Evolutionary conservation across 1,284 basidiomycete genomes (phyloP), one percentile per base, ranked within the genome.

Genomic region (Ceraceosorus guamensis): DNA sequence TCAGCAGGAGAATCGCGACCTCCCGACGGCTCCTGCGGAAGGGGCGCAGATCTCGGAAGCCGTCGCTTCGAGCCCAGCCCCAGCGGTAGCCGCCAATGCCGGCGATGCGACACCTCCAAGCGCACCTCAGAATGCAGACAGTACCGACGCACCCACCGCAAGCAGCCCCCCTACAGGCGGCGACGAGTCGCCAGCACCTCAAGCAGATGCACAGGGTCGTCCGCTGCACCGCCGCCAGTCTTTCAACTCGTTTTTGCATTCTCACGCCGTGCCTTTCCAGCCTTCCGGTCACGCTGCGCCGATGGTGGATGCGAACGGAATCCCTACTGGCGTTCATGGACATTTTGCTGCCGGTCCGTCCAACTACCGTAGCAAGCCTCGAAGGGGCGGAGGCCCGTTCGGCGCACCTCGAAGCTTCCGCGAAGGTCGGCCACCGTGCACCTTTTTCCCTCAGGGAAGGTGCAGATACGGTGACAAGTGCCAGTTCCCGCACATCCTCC

Each of bases 401-500:
- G 32, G 52, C 39, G 30, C 44, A 18, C 33, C n/a, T 49, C 30
- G 34, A 11, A 51, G 48, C 32, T n/a, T n/a, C n/a, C 14, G 53
- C 50, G 44, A 50, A n/a, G 68, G 68, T 52, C 61, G 70, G 41
- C 70, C 73, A 6, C 65, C 72, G 3, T 75, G 73, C 56, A 61
- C 63, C 54, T 75, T 75, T 60, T 75, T 75, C 43, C 63, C 65
- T 6, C 63, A 62, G n/a, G 64, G 67, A 5, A 61, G 63, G 6
- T 75, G 73, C 65, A 66, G 65, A 55, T 70, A 71, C 46, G 67
- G 65, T 24, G 70, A 73, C 46, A 70, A 74, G 32, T 76, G 73
- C 58, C 67, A 65, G 33, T 76, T 74, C 66, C 73, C 73, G 4
- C 73, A 76, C 59, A 66, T 73, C 37, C 62, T 76, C 4, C 63